Percentiles rank a stretch among this genome's conserved stretches.
phyloP scores from a whole-genome alignment of 1,284 basidiomycete genomes.

The Cryptococcus wingfieldii region DNA sequence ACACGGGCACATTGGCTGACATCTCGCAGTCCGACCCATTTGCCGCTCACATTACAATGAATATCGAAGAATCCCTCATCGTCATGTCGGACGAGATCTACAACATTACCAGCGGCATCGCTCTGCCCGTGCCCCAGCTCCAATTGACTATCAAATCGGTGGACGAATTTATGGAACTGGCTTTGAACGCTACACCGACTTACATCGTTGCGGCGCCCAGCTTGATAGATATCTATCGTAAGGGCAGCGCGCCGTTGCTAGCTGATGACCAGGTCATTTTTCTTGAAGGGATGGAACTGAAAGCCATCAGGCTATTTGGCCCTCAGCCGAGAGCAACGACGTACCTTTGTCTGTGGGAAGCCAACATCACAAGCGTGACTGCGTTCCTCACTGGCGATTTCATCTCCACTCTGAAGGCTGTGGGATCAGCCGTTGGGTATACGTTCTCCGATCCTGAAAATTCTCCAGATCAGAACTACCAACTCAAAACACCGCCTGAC shows the following conservation, averaged over 20 bases:
- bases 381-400: slow-evolving; percentile 59
- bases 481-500: slow-evolving; percentile 65
- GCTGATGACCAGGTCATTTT: slow-evolving; percentile 49
- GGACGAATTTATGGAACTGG: slow-evolving; percentile 85
- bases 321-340: slow-evolving; percentile 75
- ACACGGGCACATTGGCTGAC: neutral
- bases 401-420: slow-evolving; percentile 55
- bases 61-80: slow-evolving; percentile 57
- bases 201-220: slow-evolving; percentile 55
- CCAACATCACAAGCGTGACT: slow-evolving; percentile 62
- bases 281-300: slow-evolving; percentile 71
- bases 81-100: slow-evolving; percentile 70
- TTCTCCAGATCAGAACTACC: slow-evolving; percentile 68
- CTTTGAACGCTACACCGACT: slow-evolving; percentile 64
- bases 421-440: slow-evolving; percentile 59
- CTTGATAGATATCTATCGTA: slow-evolving; percentile 51
- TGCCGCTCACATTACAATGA: slow-evolving; percentile 64
- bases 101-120: slow-evolving; percentile 59
- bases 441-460: slow-evolving; percentile 74
- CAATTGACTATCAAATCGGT: slow-evolving; percentile 72
- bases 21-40: slow-evolving; percentile 66
- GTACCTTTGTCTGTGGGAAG: slow-evolving; percentile 87
- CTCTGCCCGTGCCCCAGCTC: slow-evolving; percentile 61
- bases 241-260: slow-evolving; percentile 18
- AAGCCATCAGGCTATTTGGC: slow-evolving; percentile 79